Evolutionary conservation across 1,139 yeast genomes (phyloP).

Genomic region (Yamadazyma oceani): DNA sequence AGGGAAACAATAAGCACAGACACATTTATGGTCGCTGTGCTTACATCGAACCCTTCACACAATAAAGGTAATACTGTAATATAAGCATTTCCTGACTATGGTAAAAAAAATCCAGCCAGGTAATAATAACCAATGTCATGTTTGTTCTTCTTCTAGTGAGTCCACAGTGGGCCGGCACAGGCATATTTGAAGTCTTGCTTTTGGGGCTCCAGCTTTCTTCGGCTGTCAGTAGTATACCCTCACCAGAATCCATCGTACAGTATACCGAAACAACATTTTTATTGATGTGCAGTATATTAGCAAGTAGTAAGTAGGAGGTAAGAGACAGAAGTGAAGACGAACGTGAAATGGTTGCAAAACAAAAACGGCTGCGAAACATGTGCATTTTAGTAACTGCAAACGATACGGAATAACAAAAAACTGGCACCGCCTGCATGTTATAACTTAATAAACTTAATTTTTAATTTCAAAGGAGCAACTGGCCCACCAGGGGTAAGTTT

Average conservation of each 20-base stretch:
- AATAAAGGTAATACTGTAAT: conserved; percentile 55
- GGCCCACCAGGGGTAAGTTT: conserved; percentile 48
- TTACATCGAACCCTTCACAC: conserved; percentile 39
- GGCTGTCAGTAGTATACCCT: too few species aligned
- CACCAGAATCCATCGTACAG: too few species aligned
- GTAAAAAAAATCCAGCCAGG: conserved; percentile 59
- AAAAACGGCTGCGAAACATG: background rate
- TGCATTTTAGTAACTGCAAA: background rate
- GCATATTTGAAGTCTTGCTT: background rate
- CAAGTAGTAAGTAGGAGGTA: too few species aligned
- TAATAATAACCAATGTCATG: conserved; percentile 35
- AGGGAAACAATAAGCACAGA: conserved; percentile 59
- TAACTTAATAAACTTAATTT: conserved; percentile 14
- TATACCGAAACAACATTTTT: too few species aligned
- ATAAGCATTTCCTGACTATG: conserved; percentile 59
- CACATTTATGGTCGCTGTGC: conserved; percentile 50
- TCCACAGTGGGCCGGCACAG: conserved; percentile 4
- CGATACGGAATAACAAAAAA: background rate
- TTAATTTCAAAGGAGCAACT: conserved; percentile 22
- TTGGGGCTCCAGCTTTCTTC: background rate
- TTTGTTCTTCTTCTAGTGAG: conserved; percentile 16
- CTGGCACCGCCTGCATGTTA: too few species aligned
- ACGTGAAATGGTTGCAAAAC: too few species aligned
- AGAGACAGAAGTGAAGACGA: too few species aligned
- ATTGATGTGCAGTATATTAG: background rate